These are phyloP conservation scores for Perkinsus chesapeaki DNA, from an alignment of 169 alveolate species.

Conservation along the genomic window DNA sequence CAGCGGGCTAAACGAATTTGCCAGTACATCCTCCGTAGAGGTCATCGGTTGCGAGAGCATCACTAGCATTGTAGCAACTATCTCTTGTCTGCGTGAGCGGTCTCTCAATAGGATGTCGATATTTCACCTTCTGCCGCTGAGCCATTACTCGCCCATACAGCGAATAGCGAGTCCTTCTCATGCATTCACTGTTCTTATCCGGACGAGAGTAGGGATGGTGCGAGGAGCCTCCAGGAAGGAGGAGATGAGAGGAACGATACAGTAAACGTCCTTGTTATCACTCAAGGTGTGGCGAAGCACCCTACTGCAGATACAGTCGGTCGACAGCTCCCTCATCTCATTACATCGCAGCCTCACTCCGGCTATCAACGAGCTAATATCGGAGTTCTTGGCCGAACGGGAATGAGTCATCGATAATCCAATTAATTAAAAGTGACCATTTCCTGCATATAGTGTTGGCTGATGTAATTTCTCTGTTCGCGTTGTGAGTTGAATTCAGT, in stretches of 20 bases:
- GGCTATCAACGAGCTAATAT: neutral
- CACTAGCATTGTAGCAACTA: neutral
- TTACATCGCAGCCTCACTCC: neutral
- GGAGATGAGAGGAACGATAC: no score
- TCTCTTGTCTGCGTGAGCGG: neutral
- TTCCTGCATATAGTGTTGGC: no score
- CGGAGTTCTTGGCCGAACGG: neutral
- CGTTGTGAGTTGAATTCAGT: no score
- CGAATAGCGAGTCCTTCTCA: no score
- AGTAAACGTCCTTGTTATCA: no score
- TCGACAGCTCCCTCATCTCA: neutral
- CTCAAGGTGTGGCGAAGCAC: neutral
- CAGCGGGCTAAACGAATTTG: neutral
- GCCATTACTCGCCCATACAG: neutral
- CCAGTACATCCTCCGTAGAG: neutral
- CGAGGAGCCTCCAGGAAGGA: neutral
- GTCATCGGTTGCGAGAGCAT: neutral
- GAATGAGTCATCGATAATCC: neutral
- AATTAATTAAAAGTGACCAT: no score
- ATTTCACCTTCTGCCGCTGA: neutral
- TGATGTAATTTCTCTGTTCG: no score
- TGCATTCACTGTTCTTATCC: neutral
- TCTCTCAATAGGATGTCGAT: neutral
- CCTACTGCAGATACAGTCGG: neutral
- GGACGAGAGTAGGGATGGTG: neutral